phyloP scores from a whole-genome alignment of 495 filamentous ascomycete genomes.

The Oidiodendron maius region DNA sequence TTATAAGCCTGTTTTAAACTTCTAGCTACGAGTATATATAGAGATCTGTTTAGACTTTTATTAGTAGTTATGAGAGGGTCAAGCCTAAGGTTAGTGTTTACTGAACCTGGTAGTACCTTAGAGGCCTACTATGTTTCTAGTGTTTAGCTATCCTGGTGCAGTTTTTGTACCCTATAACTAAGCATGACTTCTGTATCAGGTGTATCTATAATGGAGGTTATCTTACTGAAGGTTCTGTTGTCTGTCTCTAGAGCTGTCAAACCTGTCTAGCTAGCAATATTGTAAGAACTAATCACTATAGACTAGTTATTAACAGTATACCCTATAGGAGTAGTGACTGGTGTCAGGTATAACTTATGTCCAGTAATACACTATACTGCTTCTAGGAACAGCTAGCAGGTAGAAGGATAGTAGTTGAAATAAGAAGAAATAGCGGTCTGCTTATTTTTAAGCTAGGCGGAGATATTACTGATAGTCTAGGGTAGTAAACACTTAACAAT shows the following conservation, averaged over 20 bases:
- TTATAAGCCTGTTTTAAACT: not conserved
- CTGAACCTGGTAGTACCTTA: not conserved
- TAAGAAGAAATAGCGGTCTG: conserved; percentile 8
- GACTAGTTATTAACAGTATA: conserved; percentile 3
- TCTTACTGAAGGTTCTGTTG: conserved; percentile 3
- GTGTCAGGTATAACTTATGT: conserved; percentile 3
- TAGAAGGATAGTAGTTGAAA: conserved; percentile 7
- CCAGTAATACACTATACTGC: conserved; percentile 5
- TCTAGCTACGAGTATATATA: not conserved
- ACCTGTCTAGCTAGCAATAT: conserved; percentile 5
- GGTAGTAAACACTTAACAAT: not conserved
- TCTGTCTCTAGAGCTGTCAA: conserved; percentile 3
- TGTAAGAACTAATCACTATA: not conserved
- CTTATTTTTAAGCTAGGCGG: not conserved
- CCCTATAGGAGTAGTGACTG: conserved; percentile 2
- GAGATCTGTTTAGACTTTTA: not conserved
- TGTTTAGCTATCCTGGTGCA: not conserved
- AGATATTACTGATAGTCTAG: conserved; percentile 1
- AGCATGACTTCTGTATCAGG: not conserved
- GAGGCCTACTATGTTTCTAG: not conserved
- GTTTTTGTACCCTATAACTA: not conserved
- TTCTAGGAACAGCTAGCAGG: conserved; percentile 5
- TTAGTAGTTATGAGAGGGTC: not conserved
- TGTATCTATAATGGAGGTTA: not conserved
- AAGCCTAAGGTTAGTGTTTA: not conserved